phyloP scores from a whole-genome alignment of 306 rosid species.

The Astragalus membranaceus region DNA sequence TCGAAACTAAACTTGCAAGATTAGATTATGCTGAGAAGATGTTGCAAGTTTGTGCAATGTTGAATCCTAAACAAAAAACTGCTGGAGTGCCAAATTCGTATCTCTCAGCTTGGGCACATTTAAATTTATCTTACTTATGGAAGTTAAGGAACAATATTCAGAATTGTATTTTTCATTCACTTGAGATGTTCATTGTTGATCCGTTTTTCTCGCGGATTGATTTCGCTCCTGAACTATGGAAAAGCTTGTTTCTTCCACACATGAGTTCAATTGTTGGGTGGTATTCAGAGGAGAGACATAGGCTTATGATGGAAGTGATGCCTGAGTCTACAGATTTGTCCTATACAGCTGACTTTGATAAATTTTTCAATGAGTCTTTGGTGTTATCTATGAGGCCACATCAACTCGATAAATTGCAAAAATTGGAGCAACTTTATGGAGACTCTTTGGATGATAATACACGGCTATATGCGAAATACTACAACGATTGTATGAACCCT shows the following conservation, averaged over 20 bases:
- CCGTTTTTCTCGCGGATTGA: conserved; percentile 81
- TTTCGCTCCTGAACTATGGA: conserved; percentile 93
- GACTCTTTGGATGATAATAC: conserved; percentile 78
- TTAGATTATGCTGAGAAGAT: conserved; percentile 79
- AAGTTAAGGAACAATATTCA: conserved; percentile 57
- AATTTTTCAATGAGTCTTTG: conserved; percentile 73
- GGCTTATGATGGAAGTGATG: conserved; percentile 68
- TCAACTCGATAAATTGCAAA: conserved; percentile 60
- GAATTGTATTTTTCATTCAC: conserved; percentile 49
- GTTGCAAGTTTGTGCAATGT: conserved; percentile 89
- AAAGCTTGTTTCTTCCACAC: conserved; percentile 69
- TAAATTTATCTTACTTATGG: conserved; percentile 71
- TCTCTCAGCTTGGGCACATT: conserved; percentile 93
- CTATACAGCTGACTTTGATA: conserved; percentile 68
- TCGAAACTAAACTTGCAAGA: conserved; percentile 83
- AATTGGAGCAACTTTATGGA: conserved; percentile 77
- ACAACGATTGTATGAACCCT: conserved; percentile 59
- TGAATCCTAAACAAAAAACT: conserved; percentile 66
- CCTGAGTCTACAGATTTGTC: conserved; percentile 76
- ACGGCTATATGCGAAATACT: conserved; percentile 68
- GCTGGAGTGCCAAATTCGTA: conserved; percentile 93
- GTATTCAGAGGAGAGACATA: conserved; percentile 90
- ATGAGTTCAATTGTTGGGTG: conserved; percentile 87
- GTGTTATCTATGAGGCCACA: conserved; percentile 65
- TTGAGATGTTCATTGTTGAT: conserved; percentile 80